Conservation (phyloP, 495 filamentous ascomycete species). For the Aspergillus incahuasiensis region DNA sequence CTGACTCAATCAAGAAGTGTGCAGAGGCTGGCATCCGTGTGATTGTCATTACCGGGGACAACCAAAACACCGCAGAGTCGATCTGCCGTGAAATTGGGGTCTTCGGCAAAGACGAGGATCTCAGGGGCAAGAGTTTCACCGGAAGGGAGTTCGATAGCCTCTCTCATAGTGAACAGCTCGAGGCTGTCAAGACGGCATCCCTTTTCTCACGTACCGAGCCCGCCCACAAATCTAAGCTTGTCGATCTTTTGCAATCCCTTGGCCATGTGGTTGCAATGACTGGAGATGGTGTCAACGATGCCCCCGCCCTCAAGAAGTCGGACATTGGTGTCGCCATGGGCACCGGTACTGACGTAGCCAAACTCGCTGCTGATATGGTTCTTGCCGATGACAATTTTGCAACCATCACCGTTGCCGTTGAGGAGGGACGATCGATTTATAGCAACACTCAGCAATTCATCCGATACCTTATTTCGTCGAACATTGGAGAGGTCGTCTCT, state of each 20-base stretch:
- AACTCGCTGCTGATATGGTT: constrained; percentile 97
- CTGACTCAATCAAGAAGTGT: constrained; percentile 80
- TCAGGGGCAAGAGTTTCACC: constrained; percentile 89
- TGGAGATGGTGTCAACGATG: constrained; percentile 98
- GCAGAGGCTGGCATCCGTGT: constrained; percentile 91
- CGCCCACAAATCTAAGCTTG: constrained; percentile 88
- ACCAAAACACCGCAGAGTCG: constrained; percentile 93
- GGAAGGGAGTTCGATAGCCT: constrained; percentile 91
- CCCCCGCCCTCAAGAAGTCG: constrained; percentile 94
- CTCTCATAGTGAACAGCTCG: constrained; percentile 69
- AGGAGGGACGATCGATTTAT: constrained; percentile 97
- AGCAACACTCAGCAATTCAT: constrained; percentile 99
- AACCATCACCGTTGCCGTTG: constrained; percentile 91
- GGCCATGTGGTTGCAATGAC: constrained; percentile 99
- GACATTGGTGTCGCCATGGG: constrained; percentile 99
- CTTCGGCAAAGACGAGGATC: constrained; percentile 76
- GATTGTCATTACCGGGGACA: constrained; percentile 97
- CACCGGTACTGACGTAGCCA: constrained; percentile 94
- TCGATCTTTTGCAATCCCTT: constrained; percentile 89
- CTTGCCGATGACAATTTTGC: constrained; percentile 98
- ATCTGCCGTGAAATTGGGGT: constrained; percentile 97
- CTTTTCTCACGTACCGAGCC: constrained; percentile 98
- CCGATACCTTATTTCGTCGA: constrained; percentile 96
- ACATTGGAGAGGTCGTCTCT: constrained; percentile 98
- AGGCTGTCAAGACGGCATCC: constrained; percentile 78